Base-by-base conservation (phyloP, 148 eudicot species). In the Silene conica region DNA sequence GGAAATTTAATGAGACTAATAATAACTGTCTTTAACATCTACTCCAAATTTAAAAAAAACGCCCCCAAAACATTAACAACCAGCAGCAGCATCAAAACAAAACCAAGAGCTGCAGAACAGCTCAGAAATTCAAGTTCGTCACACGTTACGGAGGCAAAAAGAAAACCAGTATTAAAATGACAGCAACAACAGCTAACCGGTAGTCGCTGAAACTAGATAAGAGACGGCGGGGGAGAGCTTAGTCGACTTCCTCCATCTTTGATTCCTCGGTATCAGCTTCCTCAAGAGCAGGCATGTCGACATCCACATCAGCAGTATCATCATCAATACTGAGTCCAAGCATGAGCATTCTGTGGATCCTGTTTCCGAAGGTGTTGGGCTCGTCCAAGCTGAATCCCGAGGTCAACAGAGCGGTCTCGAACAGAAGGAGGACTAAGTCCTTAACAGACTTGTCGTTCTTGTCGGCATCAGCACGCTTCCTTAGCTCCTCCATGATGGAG, bases 391-490 rank as follows among this genome's bases (percentile, higher is more conserved):
- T 91, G 82, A 90, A 90, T 1, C 96, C 96, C 6, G 96, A 90
- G 18, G 96, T 90, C 65, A 90, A 70, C 55, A 90, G 72, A 5
- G 96, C 83, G 18, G 96, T 90, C 88, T 90, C 96, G 28, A 85
- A 89, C 55, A 89, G 78, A 66, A 90, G 80, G 28, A 88, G 81
- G 25, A 89, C 92, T 80, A 90, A 84, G 67, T 88, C 96, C 83
- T 90, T 90, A 2, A 90, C 96, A 0, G 96, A 90, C 84, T 90
- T 90, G 82, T 90, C 96, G 12, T 90, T 90, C 91, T 90, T 90
- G 79, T 90, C 96, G 0, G 91, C 96, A 74, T 90, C 96, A 4
- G 91, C 89, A 54, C 96, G 87, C 87, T 87, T 88, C 86, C 96
- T 90, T 8, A 90, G 88, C 86, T 90, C 96, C 16, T 90, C 92